phyloP scores from a whole-genome alignment of 306 rosid genomes.

The Astragalus glycyphyllos region DNA sequence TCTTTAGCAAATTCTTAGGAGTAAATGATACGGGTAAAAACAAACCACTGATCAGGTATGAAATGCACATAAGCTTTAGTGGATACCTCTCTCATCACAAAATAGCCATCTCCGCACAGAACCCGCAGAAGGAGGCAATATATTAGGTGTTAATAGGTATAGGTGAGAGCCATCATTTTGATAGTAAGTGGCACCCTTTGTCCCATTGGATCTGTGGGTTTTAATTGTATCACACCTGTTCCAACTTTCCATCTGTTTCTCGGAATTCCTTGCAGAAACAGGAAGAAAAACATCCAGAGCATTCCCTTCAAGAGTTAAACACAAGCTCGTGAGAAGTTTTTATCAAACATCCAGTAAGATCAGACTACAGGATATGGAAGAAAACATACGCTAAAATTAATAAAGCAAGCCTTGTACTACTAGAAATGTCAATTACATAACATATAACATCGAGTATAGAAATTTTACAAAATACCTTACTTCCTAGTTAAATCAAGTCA shows the following conservation, averaged over 20 bases:
- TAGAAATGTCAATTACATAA: constrained; percentile 5
- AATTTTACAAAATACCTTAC: constrained; percentile 15
- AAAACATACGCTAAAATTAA: constrained; percentile 26
- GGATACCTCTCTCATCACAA: constrained; percentile 59
- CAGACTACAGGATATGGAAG: constrained; percentile 28
- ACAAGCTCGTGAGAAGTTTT: constrained; percentile 45
- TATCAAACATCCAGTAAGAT: constrained; percentile 37
- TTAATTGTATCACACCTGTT: constrained; percentile 39
- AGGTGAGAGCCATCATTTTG: constrained; percentile 81
- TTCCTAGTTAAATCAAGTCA: constrained; percentile 35
- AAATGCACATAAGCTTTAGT: constrained; percentile 36
- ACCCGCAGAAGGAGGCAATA: constrained; percentile 71
- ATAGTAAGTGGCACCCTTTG: constrained; percentile 61
- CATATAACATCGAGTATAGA: constrained; percentile 20
- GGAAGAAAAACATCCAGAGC: constrained; percentile 63
- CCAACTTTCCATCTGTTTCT: constrained; percentile 46
- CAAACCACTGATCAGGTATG: constrained; percentile 23
- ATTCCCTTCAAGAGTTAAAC: constrained; percentile 58
- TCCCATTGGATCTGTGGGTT: constrained; percentile 49
- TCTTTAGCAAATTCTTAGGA: constrained; percentile 42
- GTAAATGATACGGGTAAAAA: constrained; percentile 19
- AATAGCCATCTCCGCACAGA: constrained; percentile 75
- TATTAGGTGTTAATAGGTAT: constrained; percentile 68
- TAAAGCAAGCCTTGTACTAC: constrained; percentile 15
- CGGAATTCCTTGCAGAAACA: constrained; percentile 49